Evolutionary conservation across 2,329 filamentous ascomycete species (phyloP).

Genomic region (Neopestalotiopsis sp.): DNA sequence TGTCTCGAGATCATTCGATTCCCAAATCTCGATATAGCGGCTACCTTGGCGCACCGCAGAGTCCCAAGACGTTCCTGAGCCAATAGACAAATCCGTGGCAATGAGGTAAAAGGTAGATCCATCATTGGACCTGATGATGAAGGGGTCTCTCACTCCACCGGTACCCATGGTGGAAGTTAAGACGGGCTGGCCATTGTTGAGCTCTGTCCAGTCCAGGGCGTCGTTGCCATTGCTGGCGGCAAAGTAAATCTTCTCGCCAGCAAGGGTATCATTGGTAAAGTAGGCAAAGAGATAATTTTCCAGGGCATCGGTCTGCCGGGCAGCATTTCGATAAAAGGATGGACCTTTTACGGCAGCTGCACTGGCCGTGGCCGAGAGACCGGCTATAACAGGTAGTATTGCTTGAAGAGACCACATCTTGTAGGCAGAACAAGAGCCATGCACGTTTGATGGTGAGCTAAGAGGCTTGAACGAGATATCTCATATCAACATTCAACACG

Average conservation of each 20-base stretch:
- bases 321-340: constrained; percentile 4
- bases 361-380: constrained; percentile 1
- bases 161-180: constrained; percentile 53
- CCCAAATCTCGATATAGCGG: constrained; percentile 59
- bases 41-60: constrained; percentile 53
- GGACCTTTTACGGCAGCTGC: constrained; percentile 4
- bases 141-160: constrained; percentile 56
- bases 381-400: constrained; percentile 12
- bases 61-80: constrained; percentile 58
- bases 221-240: constrained; percentile 58
- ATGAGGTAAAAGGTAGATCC: constrained; percentile 58
- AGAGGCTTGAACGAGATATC: not conserved
- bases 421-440: not conserved
- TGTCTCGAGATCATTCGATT: constrained; percentile 53
- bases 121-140: constrained; percentile 56
- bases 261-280: constrained; percentile 50
- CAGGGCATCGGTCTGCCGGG: constrained; percentile 31
- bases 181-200: constrained; percentile 53
- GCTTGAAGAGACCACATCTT: not conserved
- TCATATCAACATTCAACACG: not conserved
- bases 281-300: constrained; percentile 59
- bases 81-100: constrained; percentile 59
- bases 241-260: constrained; percentile 59
- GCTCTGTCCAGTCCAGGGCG: constrained; percentile 54
- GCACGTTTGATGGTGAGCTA: not conserved